Conservation (phyloP, 2,329 filamentous ascomycete species). For the Aspergillus sp. region DNA sequence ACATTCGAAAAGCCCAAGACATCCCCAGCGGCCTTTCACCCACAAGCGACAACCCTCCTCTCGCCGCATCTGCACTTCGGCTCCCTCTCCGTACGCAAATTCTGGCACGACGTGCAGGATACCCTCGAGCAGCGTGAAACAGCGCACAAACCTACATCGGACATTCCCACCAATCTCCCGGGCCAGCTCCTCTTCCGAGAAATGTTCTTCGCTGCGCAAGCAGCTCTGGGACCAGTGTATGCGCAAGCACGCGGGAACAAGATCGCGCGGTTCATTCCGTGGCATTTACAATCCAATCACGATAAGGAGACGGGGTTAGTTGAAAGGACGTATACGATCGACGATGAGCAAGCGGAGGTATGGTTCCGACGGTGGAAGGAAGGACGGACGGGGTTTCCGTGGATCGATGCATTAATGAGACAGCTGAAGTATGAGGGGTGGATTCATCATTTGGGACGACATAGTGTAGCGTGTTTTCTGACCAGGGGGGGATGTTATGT, state of each 20-base stretch:
- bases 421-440: conserved; percentile 72
- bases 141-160: conserved; percentile 55
- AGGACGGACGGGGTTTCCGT: conserved; percentile 74
- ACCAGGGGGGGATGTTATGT: conserved; percentile 77
- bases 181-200: conserved; percentile 77
- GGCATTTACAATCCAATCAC: conserved; percentile 69
- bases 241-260: conserved; percentile 66
- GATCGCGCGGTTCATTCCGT: conserved; percentile 73
- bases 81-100: conserved; percentile 67
- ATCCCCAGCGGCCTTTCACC: conserved; percentile 71
- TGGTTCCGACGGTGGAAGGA: conserved; percentile 70
- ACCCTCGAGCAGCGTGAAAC: conserved; percentile 60
- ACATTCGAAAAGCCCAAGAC: conserved; percentile 77
- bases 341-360: conserved; percentile 61
- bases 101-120: conserved; percentile 71
- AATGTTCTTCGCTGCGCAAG: conserved; percentile 81
- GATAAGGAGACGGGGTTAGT: conserved; percentile 46
- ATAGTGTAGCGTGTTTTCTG: conserved; percentile 79
- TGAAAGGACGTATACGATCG: conserved; percentile 54
- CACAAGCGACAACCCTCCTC: conserved; percentile 71
- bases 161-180: conserved; percentile 67
- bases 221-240: conserved; percentile 65
- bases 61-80: conserved; percentile 77
- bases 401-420: conserved; percentile 79
- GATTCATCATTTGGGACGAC: conserved; percentile 77